Evolutionary conservation across 768 basidiomycete genomes (phyloP).

Genomic region (Russula foetens): DNA sequence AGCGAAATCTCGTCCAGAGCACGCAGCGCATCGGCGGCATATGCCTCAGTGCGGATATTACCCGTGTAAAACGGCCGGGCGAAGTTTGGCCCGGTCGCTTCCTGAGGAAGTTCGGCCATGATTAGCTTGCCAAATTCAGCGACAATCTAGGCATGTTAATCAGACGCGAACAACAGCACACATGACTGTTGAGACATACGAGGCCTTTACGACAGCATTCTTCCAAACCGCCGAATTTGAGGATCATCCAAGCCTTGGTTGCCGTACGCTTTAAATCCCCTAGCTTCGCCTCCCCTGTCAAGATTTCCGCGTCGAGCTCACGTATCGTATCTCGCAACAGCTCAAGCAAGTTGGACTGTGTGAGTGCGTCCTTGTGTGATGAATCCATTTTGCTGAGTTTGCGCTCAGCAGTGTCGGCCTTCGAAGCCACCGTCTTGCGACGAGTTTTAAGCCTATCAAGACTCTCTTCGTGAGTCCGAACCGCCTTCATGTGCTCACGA

Average conservation of each 20-base stretch:
- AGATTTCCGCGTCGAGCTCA: slow-evolving; percentile 70
- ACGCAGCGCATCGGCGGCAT: slow-evolving; percentile 55
- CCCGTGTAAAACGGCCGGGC: slow-evolving; percentile 65
- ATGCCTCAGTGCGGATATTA: slow-evolving; percentile 50
- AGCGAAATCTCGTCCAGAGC: slow-evolving; percentile 46
- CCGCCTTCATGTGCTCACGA: slow-evolving; percentile 66
- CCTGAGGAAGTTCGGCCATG: slow-evolving; percentile 61
- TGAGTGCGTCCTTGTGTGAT: slow-evolving; percentile 74
- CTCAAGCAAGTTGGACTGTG: slow-evolving; percentile 68
- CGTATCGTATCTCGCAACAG: slow-evolving; percentile 70
- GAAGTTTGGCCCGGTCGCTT: slow-evolving; percentile 72
- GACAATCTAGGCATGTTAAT: slow-evolving; percentile 33
- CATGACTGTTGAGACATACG: slow-evolving; percentile 25
- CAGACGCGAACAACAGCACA: background rate
- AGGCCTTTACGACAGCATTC: slow-evolving; percentile 80
- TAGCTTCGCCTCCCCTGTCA: slow-evolving; percentile 70
- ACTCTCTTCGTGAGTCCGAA: slow-evolving; percentile 77
- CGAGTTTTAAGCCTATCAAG: slow-evolving; percentile 71
- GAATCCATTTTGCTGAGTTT: slow-evolving; percentile 86
- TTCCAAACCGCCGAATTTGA: slow-evolving; percentile 82
- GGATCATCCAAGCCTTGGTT: slow-evolving; percentile 60
- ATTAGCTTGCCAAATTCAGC: slow-evolving; percentile 48
- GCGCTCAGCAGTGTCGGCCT: slow-evolving; percentile 79
- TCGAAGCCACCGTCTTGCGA: slow-evolving; percentile 53
- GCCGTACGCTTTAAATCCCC: slow-evolving; percentile 77